phyloP scores from a whole-genome alignment of 352 stramenopile species.

The Pythium sp. region DNA sequence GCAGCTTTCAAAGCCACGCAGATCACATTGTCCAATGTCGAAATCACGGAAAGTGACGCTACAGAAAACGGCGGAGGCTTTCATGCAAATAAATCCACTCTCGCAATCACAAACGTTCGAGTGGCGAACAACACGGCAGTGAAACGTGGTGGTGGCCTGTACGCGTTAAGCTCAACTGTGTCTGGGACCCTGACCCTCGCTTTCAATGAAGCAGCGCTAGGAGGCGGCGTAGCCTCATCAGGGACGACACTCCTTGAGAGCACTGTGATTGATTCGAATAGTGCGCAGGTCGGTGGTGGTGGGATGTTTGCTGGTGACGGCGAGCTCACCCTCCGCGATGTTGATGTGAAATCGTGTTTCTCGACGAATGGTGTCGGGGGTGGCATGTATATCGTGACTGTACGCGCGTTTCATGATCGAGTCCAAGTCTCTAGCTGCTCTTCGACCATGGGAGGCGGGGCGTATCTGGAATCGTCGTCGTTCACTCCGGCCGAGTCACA shows the following conservation, averaged over 20 bases:
- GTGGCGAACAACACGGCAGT: constrained; percentile 24
- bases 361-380: constrained; percentile 23
- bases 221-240: constrained; percentile 22
- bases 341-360: constrained; percentile 22
- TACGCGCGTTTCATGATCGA: constrained; percentile 18
- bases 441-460: constrained; percentile 25
- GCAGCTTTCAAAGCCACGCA: background rate
- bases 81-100: constrained; percentile 2
- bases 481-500: constrained; percentile 16
- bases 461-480: constrained; percentile 28
- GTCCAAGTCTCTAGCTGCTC: constrained; percentile 23
- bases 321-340: constrained; percentile 21
- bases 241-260: constrained; percentile 19
- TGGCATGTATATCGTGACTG: constrained; percentile 24
- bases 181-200: constrained; percentile 19
- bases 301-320: constrained; percentile 26
- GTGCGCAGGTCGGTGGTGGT: constrained; percentile 23
- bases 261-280: constrained; percentile 21
- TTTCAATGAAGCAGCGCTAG: constrained; percentile 24
- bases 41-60: constrained; percentile 19
- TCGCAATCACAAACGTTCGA: constrained; percentile 12
- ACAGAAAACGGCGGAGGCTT: constrained; percentile 29
- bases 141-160: constrained; percentile 32
- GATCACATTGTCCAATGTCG: constrained; percentile 15
- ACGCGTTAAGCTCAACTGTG: constrained; percentile 21